Conservation (phyloP, 108 stramenopile species). For the Nitzschia putrida region DNA sequence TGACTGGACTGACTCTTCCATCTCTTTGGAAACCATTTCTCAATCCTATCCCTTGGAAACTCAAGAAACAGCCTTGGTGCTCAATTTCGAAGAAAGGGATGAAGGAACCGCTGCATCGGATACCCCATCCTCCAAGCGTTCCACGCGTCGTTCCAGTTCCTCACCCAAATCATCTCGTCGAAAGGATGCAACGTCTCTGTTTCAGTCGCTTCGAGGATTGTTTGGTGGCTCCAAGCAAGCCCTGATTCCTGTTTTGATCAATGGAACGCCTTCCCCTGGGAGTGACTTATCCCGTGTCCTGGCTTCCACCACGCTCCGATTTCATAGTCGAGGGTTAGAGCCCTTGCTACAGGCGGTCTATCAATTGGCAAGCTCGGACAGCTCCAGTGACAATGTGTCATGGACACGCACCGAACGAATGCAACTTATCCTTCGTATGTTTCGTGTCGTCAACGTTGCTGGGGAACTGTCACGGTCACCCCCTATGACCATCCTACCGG, state of each 20-base stretch:
- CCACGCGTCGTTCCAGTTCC: not conserved
- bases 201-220: slow-evolving; percentile 14
- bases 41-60: not conserved
- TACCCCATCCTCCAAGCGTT: not conserved
- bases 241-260: no score
- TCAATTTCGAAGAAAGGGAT: not conserved
- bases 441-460: no score
- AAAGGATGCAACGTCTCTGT: not conserved
- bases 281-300: not conserved
- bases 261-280: no score
- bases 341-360: not conserved
- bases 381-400: not conserved
- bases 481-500: no score
- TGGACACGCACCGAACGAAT: no score
- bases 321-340: no score
- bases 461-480: no score
- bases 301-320: not conserved
- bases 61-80: not conserved
- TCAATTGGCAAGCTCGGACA: not conserved
- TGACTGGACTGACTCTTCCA: not conserved
- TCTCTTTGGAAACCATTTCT: not conserved
- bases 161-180: not conserved
- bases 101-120: not conserved
- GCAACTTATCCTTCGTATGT: no score
- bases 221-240: not conserved